Percentiles rank a stretch among this genome's conserved stretches.
These are phyloP conservation scores for Penicillium sp. DNA, from an alignment of 2,329 filamentous ascomycete genomes.

Conservation along the genomic window DNA sequence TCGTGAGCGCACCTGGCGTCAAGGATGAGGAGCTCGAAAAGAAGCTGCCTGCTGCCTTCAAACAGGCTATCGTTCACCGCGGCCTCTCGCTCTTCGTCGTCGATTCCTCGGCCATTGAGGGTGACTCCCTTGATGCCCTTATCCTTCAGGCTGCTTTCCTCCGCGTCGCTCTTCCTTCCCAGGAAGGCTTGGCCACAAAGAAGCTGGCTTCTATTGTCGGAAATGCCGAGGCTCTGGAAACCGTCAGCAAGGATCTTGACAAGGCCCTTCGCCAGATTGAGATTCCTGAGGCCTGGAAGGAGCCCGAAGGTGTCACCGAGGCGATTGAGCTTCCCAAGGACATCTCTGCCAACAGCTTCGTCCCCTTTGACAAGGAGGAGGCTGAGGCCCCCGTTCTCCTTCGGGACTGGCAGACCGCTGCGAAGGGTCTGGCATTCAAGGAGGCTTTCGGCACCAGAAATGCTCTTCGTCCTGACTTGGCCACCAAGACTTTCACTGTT, in stretches of 20 bases:
- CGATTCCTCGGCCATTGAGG: slow-evolving; percentile 68
- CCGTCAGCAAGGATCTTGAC: slow-evolving; percentile 60
- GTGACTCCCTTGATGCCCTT: slow-evolving; percentile 66
- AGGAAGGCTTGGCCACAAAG: slow-evolving; percentile 61
- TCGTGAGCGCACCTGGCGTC: slow-evolving; percentile 73
- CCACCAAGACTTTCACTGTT: slow-evolving; percentile 82
- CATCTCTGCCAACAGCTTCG: slow-evolving; percentile 79
- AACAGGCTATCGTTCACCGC: slow-evolving; percentile 70
- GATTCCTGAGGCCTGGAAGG: slow-evolving; percentile 77
- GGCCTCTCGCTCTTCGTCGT: slow-evolving; percentile 71
- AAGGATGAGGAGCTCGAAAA: slow-evolving; percentile 91
- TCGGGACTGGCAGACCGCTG: slow-evolving; percentile 77
- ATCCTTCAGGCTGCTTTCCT: slow-evolving; percentile 82
- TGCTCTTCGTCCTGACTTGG: slow-evolving; percentile 78
- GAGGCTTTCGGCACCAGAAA: slow-evolving; percentile 80
- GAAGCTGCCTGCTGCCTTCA: slow-evolving; percentile 68
- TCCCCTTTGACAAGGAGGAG: slow-evolving; percentile 74
- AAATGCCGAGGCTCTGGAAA: slow-evolving; percentile 62
- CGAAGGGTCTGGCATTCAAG: slow-evolving; percentile 89
- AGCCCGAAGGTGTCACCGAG: slow-evolving; percentile 54
- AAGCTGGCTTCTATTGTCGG: slow-evolving; percentile 66
- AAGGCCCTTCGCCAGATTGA: slow-evolving; percentile 72
- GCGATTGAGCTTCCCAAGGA: slow-evolving; percentile 57
- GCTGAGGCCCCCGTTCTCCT: slow-evolving; percentile 66
- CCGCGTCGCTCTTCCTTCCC: slow-evolving; percentile 68